phyloP scores from a whole-genome alignment of 2,329 filamentous ascomycete species.

The Laburnicola sp. region DNA sequence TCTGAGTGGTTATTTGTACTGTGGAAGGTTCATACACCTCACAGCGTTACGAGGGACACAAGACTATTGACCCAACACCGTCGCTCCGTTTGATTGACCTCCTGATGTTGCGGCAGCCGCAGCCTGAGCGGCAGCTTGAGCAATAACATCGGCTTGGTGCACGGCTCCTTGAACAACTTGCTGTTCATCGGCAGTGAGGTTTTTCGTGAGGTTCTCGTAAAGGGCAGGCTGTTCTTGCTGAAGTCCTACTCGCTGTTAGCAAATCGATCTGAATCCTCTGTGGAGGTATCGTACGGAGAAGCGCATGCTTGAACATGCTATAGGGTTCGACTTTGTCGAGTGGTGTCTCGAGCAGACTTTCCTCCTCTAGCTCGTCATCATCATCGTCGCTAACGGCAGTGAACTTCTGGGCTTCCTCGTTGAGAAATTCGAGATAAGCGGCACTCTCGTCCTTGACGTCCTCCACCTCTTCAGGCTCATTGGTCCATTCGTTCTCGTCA shows the following conservation, averaged over 20 bases:
- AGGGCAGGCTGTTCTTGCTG: constrained; percentile 90
- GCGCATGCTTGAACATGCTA: constrained; percentile 77
- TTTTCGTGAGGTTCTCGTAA: constrained; percentile 77
- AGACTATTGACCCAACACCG: constrained; percentile 24
- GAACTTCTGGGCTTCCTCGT: constrained; percentile 90
- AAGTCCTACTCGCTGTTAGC: constrained; percentile 63
- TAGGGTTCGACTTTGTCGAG: constrained; percentile 96
- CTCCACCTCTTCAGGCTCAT: constrained; percentile 64
- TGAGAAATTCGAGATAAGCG: constrained; percentile 93
- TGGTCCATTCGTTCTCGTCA: constrained; percentile 70
- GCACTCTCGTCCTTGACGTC: constrained; percentile 86
- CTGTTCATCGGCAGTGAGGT: constrained; percentile 79
- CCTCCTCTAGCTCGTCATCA: constrained; percentile 90
- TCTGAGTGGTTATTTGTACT: constrained; percentile 28
- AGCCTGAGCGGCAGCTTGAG: constrained; percentile 39
- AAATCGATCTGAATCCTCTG: not conserved
- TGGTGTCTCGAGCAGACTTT: constrained; percentile 87
- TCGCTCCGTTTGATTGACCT: constrained; percentile 26
- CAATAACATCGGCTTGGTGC: constrained; percentile 66
- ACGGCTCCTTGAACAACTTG: constrained; percentile 77
- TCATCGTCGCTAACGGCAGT: constrained; percentile 73
- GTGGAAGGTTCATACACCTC: not conserved
- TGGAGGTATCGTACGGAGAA: constrained; percentile 65
- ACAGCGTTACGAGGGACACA: not conserved
- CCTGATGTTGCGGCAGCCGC: constrained; percentile 27